Evolutionary conservation across 2,329 filamentous ascomycete species (phyloP), one percentile per base, ranked within the genome.

Genomic region (Ilyonectria destructans): DNA sequence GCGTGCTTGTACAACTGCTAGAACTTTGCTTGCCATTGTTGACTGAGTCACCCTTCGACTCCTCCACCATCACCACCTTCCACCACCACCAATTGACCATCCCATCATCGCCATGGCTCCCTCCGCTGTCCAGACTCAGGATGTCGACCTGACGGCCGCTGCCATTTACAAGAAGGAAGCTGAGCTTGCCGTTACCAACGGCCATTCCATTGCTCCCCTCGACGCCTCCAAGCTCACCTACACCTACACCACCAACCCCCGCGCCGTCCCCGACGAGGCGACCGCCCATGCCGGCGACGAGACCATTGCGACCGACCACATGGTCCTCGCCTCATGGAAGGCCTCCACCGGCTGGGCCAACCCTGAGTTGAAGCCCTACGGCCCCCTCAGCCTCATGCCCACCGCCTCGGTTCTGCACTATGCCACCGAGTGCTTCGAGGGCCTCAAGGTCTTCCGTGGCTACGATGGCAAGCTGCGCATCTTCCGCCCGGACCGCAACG

Each of bases 341-440:
- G 82, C 80, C 23, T 79, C 83, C 49, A 78, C 82, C 21, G 94
- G 94, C 74, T 97, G 94, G 94, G 86, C 87, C 43, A 85, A 88
- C 2, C 94, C 94, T 1, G 87, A 92, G 74, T 87, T 97, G 66
- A 89, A 90, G 79, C 92, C 94, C 29, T 96, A 94, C 81, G 92
- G 93, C 0, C 92, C 93, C 12, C 84, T 97, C 60, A 87, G 87
- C 70, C 89, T 97, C 76, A 92, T 94, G 84, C 94, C 94, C 40
- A 95, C 92, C 5, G 93, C 94, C 15, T 93, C 91, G 4, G 90
- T 91, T 69, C 87, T 97, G 68, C 94, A 97, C 86, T 97, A 97
- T 82, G 94, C 94, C 12, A 97, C 94, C 55, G 92, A 96, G 82
- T 97, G 94, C 81, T 97, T 97, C 83, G 94, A 97, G 83, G 94